Base-by-base conservation (phyloP, 2,329 filamentous ascomycete genomes). In the Tolypocladium pustulatum region DNA sequence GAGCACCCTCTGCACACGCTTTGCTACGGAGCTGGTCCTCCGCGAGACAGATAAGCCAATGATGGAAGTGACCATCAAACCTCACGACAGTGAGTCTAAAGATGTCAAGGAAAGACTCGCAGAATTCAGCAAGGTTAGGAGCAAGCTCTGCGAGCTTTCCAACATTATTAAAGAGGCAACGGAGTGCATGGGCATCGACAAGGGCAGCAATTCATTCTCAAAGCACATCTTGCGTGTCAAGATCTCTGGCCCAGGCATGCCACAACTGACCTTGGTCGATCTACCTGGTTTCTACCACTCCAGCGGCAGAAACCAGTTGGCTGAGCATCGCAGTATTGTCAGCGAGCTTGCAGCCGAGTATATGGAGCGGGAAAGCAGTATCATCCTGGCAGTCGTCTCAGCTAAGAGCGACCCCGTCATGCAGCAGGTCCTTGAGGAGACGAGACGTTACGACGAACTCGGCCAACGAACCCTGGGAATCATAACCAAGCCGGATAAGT, bases 11-110 rank as follows among this genome's bases (percentile, higher is more conserved):
- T 87, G 84, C 67, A 87, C 85, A 0, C 76, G 82, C 0, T 87
- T 88, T 60, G 78, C 84, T 0, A 88, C 83, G 0, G 82, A 88
- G 66, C 71, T 87, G 22, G 74, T 84, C 15, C 74, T 88, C 4
- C 78, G 83, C 75, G 77, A 17, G 70, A 69, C 3, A 22, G 67
- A 0, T 56, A 68, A 0, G 58, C 68, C 0, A 66, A 66, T 2
- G 72, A 55, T 79, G 17, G 69, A 64, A 4, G 66, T 78, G 6
- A 63, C 61, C 22, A 67, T 68, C 51, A 61, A 57, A 15, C 72
- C 75, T 0, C 72, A 72, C 17, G 60, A 61, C 0, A 65, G 67
- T 2, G 63, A 71, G 3, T 61, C 64, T 2, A 61, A 58, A 0
- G 54, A 63, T 1, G 69, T 73, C 20, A 63, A 66, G 56, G 61